Percentiles rank a stretch among this genome's conserved stretches.
These are phyloP conservation scores for Mortierella sp. DNA, from an alignment of 371 early-diverging fungal species.

Conservation along the genomic window DNA sequence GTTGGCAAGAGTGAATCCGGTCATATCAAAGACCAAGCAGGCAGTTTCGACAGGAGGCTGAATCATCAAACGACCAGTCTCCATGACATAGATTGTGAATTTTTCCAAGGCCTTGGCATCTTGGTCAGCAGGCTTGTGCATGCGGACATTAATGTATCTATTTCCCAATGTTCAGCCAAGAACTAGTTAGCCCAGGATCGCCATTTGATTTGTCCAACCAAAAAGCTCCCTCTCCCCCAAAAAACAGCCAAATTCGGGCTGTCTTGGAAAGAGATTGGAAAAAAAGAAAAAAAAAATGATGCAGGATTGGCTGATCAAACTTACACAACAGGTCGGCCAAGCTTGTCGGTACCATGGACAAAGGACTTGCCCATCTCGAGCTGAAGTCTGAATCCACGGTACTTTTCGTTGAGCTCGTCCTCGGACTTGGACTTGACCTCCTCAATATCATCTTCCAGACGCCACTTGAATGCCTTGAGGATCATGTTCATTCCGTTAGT, in stretches of 20 bases:
- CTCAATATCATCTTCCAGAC: slow-evolving; percentile 63
- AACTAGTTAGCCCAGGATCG: too few relatives aligned
- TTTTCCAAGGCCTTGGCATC: slow-evolving; percentile 57
- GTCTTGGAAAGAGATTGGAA: background rate
- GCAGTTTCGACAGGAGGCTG: slow-evolving; percentile 72
- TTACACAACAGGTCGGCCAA: slow-evolving; percentile 71
- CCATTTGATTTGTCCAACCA: too few relatives aligned
- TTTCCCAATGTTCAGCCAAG: background rate
- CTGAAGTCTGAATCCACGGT: slow-evolving; percentile 57
- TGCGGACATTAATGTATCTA: slow-evolving; percentile 61
- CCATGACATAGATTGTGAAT: slow-evolving; percentile 78
- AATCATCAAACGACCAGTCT: slow-evolving; percentile 74
- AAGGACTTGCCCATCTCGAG: slow-evolving; percentile 66
- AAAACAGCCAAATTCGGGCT: slow-evolving; percentile 1
- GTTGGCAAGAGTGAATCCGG: slow-evolving; percentile 75
- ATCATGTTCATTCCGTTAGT: slow-evolving; percentile 73
- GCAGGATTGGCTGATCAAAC: too few relatives aligned
- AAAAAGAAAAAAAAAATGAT: background rate
- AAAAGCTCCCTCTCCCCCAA: background rate
- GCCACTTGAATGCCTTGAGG: slow-evolving; percentile 72
- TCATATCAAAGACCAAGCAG: slow-evolving; percentile 83
- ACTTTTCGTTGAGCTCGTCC: slow-evolving; percentile 53
- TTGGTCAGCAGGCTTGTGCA: slow-evolving; percentile 61
- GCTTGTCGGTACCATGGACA: slow-evolving; percentile 68
- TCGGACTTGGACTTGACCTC: slow-evolving; percentile 71